phyloP scores from a whole-genome alignment of 345 rosid species.

The Salix purpurea region DNA sequence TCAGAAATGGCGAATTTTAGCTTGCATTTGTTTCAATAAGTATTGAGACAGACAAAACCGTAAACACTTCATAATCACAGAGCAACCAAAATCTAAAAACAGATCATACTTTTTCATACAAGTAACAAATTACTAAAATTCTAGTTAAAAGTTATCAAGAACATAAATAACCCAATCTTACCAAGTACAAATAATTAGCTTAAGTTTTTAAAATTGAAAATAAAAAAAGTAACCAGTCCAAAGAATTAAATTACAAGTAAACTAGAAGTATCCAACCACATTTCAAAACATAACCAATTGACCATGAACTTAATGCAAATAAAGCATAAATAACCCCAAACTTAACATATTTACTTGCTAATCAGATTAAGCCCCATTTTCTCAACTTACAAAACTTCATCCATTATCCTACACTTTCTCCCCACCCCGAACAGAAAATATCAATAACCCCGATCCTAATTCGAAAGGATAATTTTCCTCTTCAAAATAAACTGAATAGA shows the following conservation, averaged over 20 bases:
- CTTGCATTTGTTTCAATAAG: background rate
- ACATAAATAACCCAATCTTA: background rate
- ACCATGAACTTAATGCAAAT: background rate
- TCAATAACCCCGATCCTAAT: background rate
- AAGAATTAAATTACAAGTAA: background rate
- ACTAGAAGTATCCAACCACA: background rate
- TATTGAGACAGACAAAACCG: background rate
- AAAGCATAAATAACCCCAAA: background rate
- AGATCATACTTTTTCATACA: background rate
- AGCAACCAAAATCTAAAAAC: background rate
- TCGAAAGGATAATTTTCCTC: background rate
- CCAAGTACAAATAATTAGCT: background rate
- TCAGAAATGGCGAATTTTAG: background rate
- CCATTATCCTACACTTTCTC: background rate
- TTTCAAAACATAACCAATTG: background rate
- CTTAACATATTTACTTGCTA: background rate
- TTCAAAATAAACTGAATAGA: background rate
- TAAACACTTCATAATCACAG: background rate
- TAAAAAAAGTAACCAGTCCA: background rate
- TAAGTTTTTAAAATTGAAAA: background rate
- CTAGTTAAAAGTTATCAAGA: no score
- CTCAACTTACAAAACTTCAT: background rate
- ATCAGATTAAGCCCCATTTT: background rate
- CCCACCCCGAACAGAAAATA: background rate
- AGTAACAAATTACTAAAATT: background rate